These are phyloP conservation scores for Komagataella pseudopastoris DNA, from an alignment of 805 yeast genomes.

Conservation along the genomic window DNA sequence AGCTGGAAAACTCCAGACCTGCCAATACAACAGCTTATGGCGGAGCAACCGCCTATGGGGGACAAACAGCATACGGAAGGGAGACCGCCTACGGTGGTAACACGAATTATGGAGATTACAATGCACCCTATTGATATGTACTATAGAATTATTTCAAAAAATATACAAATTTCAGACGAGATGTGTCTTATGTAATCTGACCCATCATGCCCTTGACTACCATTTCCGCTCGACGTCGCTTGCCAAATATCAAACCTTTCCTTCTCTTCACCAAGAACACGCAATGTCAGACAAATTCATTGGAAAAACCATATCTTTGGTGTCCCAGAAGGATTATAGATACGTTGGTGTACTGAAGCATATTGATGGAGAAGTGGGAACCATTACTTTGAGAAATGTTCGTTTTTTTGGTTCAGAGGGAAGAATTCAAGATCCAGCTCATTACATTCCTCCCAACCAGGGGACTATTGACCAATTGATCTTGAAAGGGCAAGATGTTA, in stretches of 20 bases:
- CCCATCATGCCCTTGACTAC: not conserved
- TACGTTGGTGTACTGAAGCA: slow-evolving; percentile 83
- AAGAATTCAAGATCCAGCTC: slow-evolving; percentile 52
- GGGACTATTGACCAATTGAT: slow-evolving; percentile 64
- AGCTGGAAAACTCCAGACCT: slow-evolving; percentile 43
- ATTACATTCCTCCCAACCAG: slow-evolving; percentile 56
- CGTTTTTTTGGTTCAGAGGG: slow-evolving; percentile 89
- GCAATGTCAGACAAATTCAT: slow-evolving; percentile 77
- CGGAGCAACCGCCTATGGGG: slow-evolving; percentile 20
- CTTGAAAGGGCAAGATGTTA: slow-evolving; percentile 86
- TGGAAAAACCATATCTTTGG: slow-evolving; percentile 77
- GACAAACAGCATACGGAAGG: slow-evolving; percentile 25
- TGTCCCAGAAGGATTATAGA: slow-evolving; percentile 64
- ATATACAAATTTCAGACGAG: not conserved
- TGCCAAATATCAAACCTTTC: slow-evolving; percentile 1
- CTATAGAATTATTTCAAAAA: not conserved
- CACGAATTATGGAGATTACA: slow-evolving; percentile 10
- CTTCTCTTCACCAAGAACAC: slow-evolving; percentile 1
- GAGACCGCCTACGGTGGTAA: slow-evolving; percentile 17
- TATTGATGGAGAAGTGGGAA: slow-evolving; percentile 82
- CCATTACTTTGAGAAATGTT: slow-evolving; percentile 72
- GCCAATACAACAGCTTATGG: slow-evolving; percentile 33
- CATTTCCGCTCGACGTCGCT: not conserved
- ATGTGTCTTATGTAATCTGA: not conserved
- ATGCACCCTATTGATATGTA: slow-evolving; percentile 2